phyloP scores from a whole-genome alignment of 2,329 filamentous ascomycete species.

The Onygenales sp. region DNA sequence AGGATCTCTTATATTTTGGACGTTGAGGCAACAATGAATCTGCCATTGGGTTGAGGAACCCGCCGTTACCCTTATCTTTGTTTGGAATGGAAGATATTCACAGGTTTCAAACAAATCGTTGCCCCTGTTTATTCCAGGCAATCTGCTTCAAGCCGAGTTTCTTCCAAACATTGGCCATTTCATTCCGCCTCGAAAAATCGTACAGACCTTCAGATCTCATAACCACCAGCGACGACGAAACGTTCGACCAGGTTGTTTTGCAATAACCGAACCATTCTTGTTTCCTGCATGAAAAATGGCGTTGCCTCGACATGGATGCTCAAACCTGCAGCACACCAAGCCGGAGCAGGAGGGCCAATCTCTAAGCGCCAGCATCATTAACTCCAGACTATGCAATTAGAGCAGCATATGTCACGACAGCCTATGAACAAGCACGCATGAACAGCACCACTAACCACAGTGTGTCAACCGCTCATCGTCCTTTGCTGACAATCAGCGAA shows the following conservation, averaged over 20 bases:
- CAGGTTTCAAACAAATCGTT: too few species aligned
- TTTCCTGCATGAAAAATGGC: neutral
- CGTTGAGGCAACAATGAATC: neutral
- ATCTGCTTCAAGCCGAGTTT: too few species aligned
- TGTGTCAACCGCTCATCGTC: neutral
- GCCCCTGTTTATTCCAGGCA: too few species aligned
- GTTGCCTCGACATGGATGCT: neutral
- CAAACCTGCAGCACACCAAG: neutral
- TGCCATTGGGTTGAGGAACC: neutral
- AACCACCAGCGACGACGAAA: neutral
- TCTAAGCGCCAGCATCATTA: constrained; percentile 15
- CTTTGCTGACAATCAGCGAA: neutral
- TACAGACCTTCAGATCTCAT: too few species aligned
- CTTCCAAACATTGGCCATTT: too few species aligned
- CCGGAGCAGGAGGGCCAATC: constrained; percentile 5
- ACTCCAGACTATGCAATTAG: constrained; percentile 3
- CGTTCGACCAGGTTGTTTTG: neutral
- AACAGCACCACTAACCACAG: neutral
- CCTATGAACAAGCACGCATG: neutral
- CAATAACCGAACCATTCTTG: neutral
- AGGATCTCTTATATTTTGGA: too few species aligned
- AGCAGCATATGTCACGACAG: neutral
- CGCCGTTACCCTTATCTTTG: too few species aligned
- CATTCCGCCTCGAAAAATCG: too few species aligned
- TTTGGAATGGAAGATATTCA: too few species aligned